Evolutionary conservation across 2,329 filamentous ascomycete species (phyloP).

Genomic region (Colletotrichum tamarilloi): DNA sequence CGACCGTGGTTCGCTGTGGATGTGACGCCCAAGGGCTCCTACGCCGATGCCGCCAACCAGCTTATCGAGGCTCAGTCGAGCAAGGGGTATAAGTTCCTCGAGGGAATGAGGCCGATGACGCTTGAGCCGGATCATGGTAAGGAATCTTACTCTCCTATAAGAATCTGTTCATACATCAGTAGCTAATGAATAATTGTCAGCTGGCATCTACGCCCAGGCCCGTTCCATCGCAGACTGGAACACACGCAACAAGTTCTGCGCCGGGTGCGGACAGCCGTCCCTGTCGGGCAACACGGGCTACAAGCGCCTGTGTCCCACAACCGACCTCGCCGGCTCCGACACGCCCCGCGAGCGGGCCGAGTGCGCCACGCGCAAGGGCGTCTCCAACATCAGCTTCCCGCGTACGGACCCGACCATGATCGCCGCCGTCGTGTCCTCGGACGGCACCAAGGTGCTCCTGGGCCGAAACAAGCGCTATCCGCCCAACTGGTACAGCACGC

Average conservation of each 20-base stretch:
- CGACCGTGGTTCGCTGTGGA: conserved; percentile 91
- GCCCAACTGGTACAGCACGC: conserved; percentile 85
- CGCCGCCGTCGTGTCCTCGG: conserved; percentile 87
- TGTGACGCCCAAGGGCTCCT: conserved; percentile 76
- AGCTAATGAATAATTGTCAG: conserved; percentile 55
- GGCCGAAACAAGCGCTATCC: conserved; percentile 90
- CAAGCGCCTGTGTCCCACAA: conserved; percentile 82
- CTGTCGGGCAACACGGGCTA: conserved; percentile 83
- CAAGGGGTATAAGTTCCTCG: conserved; percentile 73
- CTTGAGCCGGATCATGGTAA: conserved; percentile 71
- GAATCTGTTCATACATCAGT: background rate
- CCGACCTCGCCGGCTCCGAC: conserved; percentile 65
- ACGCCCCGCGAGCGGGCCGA: conserved; percentile 67
- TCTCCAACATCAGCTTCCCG: conserved; percentile 93
- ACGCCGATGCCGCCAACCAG: conserved; percentile 70
- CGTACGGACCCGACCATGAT: conserved; percentile 96
- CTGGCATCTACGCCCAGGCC: conserved; percentile 90
- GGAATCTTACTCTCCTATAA: conserved; percentile 31
- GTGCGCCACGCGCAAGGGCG: conserved; percentile 83
- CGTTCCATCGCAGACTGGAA: conserved; percentile 96
- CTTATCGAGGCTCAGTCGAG: conserved; percentile 54
- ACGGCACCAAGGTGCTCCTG: conserved; percentile 82
- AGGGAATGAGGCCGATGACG: conserved; percentile 72
- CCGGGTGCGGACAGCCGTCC: conserved; percentile 85
- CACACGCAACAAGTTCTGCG: conserved; percentile 89